Conservation (phyloP, 2,329 filamentous ascomycete species). For the Seiridium cupressi region DNA sequence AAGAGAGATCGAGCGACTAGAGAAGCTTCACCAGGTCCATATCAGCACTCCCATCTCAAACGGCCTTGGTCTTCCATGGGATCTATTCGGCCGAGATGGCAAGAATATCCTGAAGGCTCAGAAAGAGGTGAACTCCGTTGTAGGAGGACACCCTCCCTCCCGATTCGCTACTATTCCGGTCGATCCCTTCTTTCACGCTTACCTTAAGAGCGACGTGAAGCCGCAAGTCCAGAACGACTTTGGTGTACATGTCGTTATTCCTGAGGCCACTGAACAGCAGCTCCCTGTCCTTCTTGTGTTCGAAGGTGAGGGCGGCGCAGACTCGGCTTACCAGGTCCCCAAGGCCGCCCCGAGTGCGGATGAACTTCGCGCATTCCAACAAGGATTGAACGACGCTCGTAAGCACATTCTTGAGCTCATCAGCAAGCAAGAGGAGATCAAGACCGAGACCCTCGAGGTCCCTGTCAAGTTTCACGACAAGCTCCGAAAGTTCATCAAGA, state of each 20-base stretch:
- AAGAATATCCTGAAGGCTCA: constrained; percentile 79
- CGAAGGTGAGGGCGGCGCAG: constrained; percentile 57
- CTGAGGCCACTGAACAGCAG: constrained; percentile 57
- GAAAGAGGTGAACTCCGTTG: constrained; percentile 70
- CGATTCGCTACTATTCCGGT: constrained; percentile 66
- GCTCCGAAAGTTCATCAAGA: constrained; percentile 62
- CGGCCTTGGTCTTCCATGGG: constrained; percentile 75
- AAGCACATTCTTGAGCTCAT: constrained; percentile 58
- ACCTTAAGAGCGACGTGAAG: constrained; percentile 64
- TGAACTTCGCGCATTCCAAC: constrained; percentile 52
- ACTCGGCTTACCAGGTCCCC: constrained; percentile 52
- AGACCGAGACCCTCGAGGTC: constrained; percentile 52
- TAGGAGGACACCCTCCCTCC: constrained; percentile 71
- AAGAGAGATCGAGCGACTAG: constrained; percentile 77
- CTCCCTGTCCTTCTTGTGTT: constrained; percentile 71
- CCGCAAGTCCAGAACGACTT: constrained; percentile 64
- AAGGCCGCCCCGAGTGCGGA: constrained; percentile 48
- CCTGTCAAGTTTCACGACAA: constrained; percentile 64
- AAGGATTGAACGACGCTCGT: constrained; percentile 53
- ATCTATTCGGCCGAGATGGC: constrained; percentile 82
- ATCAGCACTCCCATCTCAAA: constrained; percentile 76
- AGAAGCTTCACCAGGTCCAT: constrained; percentile 77
- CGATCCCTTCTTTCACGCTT: constrained; percentile 77
- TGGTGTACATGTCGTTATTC: constrained; percentile 73
- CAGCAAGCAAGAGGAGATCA: constrained; percentile 56